A percentile compares a stretch with the other conserved stretches of the same genome.
phyloP scores from a whole-genome alignment of 2,329 filamentous ascomycete species.

The Alternaria sp. region DNA sequence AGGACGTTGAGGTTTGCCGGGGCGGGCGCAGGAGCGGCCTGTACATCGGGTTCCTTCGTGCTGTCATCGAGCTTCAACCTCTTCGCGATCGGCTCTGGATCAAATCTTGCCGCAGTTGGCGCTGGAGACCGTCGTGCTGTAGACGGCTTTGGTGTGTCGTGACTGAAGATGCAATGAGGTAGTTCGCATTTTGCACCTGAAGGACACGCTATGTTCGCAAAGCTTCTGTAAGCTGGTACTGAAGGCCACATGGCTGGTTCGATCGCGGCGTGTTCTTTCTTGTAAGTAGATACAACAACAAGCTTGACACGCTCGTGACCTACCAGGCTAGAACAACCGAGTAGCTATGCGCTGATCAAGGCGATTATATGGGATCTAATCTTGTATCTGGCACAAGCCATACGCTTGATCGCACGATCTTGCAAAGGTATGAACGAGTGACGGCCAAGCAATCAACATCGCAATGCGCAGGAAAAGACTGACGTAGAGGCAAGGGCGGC shows the following conservation, averaged over 20 bases:
- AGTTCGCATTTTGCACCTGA: conserved; percentile 59
- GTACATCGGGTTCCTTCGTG: conserved; percentile 17
- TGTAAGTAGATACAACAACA: conserved; percentile 20
- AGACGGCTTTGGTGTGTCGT: conserved; percentile 49
- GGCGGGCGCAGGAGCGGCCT: conserved; percentile 1
- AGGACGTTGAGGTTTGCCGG: conserved; percentile 30
- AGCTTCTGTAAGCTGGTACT: conserved; percentile 35
- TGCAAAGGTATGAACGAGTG: not conserved
- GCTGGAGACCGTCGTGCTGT: conserved; percentile 7
- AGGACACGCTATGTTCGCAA: conserved; percentile 57
- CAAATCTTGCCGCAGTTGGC: conserved; percentile 7
- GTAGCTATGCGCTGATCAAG: not conserved
- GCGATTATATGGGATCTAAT: not conserved
- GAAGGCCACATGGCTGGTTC: conserved; percentile 43
- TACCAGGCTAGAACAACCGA: conserved; percentile 16
- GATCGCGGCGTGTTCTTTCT: conserved; percentile 6
- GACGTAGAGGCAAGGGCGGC: conserved; percentile 7
- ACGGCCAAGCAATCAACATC: not conserved
- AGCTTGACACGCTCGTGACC: conserved; percentile 17
- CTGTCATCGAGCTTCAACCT: conserved; percentile 43
- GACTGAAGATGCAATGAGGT: conserved; percentile 67
- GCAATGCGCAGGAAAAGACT: not conserved
- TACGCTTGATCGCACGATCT: not conserved
- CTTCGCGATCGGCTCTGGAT: conserved; percentile 36
- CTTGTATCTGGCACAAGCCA: not conserved